Percentiles rank a stretch among this genome's conserved stretches.
These are phyloP conservation scores for Ilex paraguariensis DNA, from an alignment of 305 asterid species.

Conservation along the genomic window DNA sequence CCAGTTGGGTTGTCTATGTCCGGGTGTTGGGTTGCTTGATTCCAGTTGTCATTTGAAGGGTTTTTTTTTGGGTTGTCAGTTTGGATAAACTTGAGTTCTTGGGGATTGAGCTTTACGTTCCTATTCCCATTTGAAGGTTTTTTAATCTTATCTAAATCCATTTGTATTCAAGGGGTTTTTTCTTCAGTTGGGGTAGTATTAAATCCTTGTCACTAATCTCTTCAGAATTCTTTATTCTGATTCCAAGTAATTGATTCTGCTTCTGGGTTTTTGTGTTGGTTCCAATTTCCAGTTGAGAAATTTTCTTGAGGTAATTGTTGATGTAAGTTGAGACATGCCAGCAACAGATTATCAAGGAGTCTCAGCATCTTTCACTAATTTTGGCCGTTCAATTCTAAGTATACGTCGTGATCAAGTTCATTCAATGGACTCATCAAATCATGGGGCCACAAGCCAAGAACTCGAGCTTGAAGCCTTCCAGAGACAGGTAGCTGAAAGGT, in stretches of 20 bases:
- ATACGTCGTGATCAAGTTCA: constrained; percentile 52
- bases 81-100: too few relatives aligned
- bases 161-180: too few relatives aligned
- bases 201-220: too few relatives aligned
- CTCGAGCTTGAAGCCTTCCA: constrained; percentile 37
- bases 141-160: too few relatives aligned
- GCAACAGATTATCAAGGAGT: neutral
- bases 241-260: neutral
- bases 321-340: neutral
- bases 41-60: too few relatives aligned
- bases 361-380: constrained; percentile 8
- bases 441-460: constrained; percentile 28
- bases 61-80: too few relatives aligned
- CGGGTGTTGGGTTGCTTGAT: too few relatives aligned
- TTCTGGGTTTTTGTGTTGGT: neutral
- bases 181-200: too few relatives aligned
- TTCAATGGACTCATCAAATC: constrained; percentile 38
- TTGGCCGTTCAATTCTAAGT: constrained; percentile 66
- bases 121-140: too few relatives aligned
- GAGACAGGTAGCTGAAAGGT: constrained; percentile 37
- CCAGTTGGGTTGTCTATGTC: too few relatives aligned
- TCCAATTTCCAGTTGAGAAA: neutral
- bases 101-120: too few relatives aligned
- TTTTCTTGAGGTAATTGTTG: neutral
- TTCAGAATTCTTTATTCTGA: neutral